Evolutionary conservation across 441 rosid species (phyloP).

Genomic region (Aquilaria agallochum): DNA sequence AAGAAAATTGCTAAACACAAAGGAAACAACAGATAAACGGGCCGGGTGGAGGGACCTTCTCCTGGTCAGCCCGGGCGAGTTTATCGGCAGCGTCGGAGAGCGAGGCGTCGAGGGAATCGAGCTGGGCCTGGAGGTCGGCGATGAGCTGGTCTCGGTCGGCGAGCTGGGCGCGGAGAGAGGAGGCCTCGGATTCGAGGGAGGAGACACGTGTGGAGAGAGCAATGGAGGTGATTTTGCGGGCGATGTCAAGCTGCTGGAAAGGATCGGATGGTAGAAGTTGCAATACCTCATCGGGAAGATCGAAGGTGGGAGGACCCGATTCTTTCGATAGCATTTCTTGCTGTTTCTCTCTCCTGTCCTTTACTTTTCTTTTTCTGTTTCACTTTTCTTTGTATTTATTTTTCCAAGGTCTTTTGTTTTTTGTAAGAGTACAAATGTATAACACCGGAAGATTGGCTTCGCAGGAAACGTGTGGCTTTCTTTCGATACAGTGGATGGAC

Average conservation of each 20-base stretch:
- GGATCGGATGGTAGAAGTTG: constrained; percentile 78
- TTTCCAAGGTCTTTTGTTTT: constrained; percentile 16
- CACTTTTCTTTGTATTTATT: background rate
- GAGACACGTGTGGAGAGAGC: constrained; percentile 88
- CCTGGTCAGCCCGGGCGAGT: constrained; percentile 50
- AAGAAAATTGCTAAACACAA: background rate
- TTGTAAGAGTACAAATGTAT: background rate
- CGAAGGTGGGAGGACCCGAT: constrained; percentile 45
- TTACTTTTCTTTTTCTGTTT: background rate
- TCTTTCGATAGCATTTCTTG: constrained; percentile 32
- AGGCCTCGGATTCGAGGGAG: constrained; percentile 70
- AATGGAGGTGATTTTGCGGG: constrained; percentile 91
- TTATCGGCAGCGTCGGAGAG: constrained; percentile 56
- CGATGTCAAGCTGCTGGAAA: constrained; percentile 86
- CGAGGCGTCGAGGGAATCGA: constrained; percentile 57
- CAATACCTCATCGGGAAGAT: constrained; percentile 70
- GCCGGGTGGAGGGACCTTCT: constrained; percentile 44
- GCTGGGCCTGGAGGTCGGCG: constrained; percentile 58
- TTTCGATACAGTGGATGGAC: too few species aligned
- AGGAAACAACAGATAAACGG: constrained; percentile 3
- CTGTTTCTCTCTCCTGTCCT: constrained; percentile 13
- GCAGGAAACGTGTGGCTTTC: too few species aligned
- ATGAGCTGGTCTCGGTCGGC: constrained; percentile 57
- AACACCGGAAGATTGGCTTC: too few species aligned
- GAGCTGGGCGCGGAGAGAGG: constrained; percentile 45